Evolutionary conservation across 2,329 filamentous ascomycete species (phyloP).

Genomic region (Alternaria ventricosa): DNA sequence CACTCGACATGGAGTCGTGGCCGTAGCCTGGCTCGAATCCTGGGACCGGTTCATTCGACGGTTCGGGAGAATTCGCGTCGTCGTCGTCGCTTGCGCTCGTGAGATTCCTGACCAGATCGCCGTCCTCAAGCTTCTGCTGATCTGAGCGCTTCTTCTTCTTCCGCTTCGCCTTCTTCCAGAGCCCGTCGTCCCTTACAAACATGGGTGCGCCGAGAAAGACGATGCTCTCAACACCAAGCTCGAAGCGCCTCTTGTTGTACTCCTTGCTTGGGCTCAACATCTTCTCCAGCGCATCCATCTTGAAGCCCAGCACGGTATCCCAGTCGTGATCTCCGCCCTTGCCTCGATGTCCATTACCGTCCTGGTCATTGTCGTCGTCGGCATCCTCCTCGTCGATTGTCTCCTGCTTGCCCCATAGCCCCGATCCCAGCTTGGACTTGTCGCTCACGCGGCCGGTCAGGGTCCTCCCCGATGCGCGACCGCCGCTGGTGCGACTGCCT

Average conservation of each 20-base stretch:
- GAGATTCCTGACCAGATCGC: conserved; percentile 26
- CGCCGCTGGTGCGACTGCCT: conserved; percentile 44
- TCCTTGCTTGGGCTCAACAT: conserved; percentile 46
- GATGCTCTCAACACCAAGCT: conserved; percentile 49
- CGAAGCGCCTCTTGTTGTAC: conserved; percentile 51
- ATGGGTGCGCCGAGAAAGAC: conserved; percentile 52
- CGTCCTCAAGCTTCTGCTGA: conserved; percentile 30
- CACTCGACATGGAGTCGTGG: conserved; percentile 39
- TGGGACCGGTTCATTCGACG: conserved; percentile 15
- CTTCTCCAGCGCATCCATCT: conserved; percentile 49
- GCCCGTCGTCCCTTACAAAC: conserved; percentile 50
- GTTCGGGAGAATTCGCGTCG: conserved; percentile 16
- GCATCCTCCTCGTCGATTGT: conserved; percentile 46
- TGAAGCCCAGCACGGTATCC: conserved; percentile 49
- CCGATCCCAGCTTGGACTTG: conserved; percentile 31
- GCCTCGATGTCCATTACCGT: conserved; percentile 10
- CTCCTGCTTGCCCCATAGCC: conserved; percentile 43
- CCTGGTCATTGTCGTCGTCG: conserved; percentile 24
- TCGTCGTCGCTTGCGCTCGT: conserved; percentile 19
- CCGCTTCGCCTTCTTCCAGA: conserved; percentile 48
- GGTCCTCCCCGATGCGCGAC: conserved; percentile 39
- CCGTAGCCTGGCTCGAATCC: conserved; percentile 51
- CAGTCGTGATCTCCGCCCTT: conserved; percentile 46
- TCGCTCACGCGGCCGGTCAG: conserved; percentile 37
- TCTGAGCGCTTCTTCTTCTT: conserved; percentile 38